These are phyloP conservation scores for Pestalotiopsis sp. DNA, from an alignment of 2,329 filamentous ascomycete genomes.

Conservation along the genomic window DNA sequence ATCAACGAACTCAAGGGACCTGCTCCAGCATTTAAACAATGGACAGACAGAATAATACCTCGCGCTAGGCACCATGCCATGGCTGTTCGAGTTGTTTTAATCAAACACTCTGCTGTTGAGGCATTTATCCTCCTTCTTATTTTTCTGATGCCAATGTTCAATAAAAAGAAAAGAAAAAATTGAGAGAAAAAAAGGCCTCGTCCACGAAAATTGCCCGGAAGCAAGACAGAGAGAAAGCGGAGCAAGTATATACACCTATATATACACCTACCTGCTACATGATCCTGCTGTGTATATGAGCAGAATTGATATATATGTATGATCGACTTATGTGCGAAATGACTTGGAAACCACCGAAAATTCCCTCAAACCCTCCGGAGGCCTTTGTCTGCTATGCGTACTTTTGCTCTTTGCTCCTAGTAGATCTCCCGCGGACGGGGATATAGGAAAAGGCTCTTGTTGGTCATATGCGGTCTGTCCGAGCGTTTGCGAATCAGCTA, in stretches of 20 bases:
- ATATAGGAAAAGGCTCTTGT: too few relatives aligned
- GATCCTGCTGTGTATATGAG: background rate
- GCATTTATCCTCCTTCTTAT: background rate
- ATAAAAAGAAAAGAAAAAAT: background rate
- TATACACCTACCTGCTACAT: background rate
- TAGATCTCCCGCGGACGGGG: too few relatives aligned
- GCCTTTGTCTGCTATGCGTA: background rate
- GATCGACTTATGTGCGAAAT: too few relatives aligned
- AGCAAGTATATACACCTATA: background rate
- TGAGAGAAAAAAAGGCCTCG: background rate
- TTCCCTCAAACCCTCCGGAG: background rate
- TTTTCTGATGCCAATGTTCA: background rate
- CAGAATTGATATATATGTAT: background rate
- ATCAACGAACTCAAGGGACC: background rate
- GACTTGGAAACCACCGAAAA: too few relatives aligned
- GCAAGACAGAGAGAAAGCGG: background rate
- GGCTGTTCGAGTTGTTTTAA: background rate
- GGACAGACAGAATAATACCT: background rate
- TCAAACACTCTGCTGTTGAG: slow-evolving; percentile 1
- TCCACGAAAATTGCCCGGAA: background rate
- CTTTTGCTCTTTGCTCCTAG: too few relatives aligned
- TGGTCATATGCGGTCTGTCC: too few relatives aligned
- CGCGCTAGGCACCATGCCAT: background rate
- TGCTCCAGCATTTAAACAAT: background rate
- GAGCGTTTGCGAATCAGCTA: too few relatives aligned